Conservation (phyloP, 257 asterid species). For the Ilex aquifolium region DNA sequence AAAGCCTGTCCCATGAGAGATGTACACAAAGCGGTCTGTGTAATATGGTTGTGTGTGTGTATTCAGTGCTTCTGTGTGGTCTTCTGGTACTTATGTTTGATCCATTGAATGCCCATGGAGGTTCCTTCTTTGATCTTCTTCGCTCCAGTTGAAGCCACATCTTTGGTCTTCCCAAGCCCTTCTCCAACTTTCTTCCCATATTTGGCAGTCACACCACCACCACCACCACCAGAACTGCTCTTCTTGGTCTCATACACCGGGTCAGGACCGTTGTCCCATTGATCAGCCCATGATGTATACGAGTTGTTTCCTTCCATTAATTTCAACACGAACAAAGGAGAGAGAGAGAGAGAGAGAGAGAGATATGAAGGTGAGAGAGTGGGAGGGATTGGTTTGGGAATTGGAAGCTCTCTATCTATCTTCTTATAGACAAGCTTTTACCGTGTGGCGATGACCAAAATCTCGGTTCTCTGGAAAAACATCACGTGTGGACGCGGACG, state of each 20-base stretch:
- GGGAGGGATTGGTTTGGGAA: no score
- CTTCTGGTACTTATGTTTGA: conserved; percentile 6
- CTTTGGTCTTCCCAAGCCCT: conserved; percentile 11
- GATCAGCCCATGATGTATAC: conserved; percentile 11
- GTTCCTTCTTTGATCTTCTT: conserved; percentile 9
- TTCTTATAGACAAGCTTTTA: no score
- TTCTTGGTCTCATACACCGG: neutral
- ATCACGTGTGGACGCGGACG: no score
- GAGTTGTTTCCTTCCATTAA: neutral
- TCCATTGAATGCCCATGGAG: conserved; percentile 9
- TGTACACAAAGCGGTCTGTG: conserved; percentile 46
- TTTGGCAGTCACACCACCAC: conserved; percentile 1
- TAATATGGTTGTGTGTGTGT: conserved; percentile 6
- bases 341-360: no score
- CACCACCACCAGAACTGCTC: neutral
- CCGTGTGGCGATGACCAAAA: no score
- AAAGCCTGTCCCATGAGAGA: no score
- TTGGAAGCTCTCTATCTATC: no score
- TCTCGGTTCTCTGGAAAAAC: no score
- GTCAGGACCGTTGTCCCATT: conserved; percentile 2
- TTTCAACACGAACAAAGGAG: no score
- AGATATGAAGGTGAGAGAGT: no score
- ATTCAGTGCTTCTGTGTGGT: conserved; percentile 15
- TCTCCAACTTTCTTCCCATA: conserved; percentile 6
- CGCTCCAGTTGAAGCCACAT: conserved; percentile 4